phyloP scores from a whole-genome alignment of 176 grass and related monocot genomes.

The Eleusine coracana region DNA sequence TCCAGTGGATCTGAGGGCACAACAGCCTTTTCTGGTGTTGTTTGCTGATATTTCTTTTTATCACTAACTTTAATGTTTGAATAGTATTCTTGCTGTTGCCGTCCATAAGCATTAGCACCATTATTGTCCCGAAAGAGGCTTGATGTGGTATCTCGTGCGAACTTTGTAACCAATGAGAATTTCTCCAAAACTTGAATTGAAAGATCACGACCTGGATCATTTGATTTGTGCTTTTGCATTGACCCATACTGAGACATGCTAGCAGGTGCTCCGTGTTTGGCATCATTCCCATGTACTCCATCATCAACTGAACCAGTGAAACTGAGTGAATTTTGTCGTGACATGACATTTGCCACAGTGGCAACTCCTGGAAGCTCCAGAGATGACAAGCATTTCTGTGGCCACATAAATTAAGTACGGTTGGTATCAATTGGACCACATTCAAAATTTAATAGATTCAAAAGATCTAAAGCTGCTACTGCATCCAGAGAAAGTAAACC shows the following conservation, averaged over 20 bases:
- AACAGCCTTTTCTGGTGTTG: slow-evolving; percentile 46
- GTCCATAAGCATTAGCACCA: slow-evolving; percentile 57
- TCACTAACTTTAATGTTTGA: slow-evolving; percentile 47
- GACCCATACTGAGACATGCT: slow-evolving; percentile 60
- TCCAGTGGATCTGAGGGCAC: slow-evolving; percentile 56
- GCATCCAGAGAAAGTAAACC: not conserved
- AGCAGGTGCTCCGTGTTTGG: slow-evolving; percentile 45
- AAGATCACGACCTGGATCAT: slow-evolving; percentile 75
- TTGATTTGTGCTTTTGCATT: slow-evolving; percentile 69
- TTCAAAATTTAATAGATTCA: slow-evolving; percentile 10
- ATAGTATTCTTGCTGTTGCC: slow-evolving; percentile 52
- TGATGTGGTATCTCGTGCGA: slow-evolving; percentile 92
- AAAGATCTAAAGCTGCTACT: slow-evolving; percentile 8
- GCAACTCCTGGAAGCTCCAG: slow-evolving; percentile 85
- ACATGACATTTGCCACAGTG: slow-evolving; percentile 68
- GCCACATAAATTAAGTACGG: slow-evolving; percentile 27
- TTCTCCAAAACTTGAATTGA: slow-evolving; percentile 97
- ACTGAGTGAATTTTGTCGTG: slow-evolving; percentile 58
- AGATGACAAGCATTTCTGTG: slow-evolving; percentile 93
- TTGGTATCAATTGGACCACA: slow-evolving; percentile 16
- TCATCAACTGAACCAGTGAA: slow-evolving; percentile 60
- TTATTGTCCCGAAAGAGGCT: slow-evolving; percentile 72
- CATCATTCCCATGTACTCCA: slow-evolving; percentile 38
- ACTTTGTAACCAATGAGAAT: slow-evolving; percentile 94
- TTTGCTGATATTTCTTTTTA: slow-evolving; percentile 54